These are phyloP conservation scores for Trichoderma gracile DNA, from an alignment of 2,329 filamentous ascomycete genomes.

Conservation along the genomic window DNA sequence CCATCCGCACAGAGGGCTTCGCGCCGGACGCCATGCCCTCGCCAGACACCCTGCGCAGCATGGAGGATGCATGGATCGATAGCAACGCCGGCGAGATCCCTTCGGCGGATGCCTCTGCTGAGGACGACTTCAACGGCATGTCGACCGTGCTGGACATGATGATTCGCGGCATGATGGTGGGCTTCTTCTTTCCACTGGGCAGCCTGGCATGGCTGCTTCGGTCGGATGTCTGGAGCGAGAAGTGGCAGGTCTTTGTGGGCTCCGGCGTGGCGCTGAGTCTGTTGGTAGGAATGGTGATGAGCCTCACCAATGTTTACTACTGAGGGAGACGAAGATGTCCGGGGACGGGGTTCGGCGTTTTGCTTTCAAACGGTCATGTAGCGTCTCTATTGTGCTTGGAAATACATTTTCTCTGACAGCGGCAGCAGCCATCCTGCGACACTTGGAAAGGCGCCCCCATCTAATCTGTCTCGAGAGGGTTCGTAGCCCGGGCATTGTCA, in stretches of 20 bases:
- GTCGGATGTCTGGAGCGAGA: conserved; percentile 80
- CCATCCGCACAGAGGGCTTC: conserved; percentile 77
- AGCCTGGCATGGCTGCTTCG: conserved; percentile 82
- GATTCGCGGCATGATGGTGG: conserved; percentile 83
- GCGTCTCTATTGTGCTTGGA: neutral
- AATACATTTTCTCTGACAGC: neutral
- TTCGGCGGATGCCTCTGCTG: conserved; percentile 40
- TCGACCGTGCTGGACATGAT: conserved; percentile 72
- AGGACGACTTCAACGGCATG: conserved; percentile 54
- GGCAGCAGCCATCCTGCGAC: too few species aligned
- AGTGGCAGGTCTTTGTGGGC: conserved; percentile 83
- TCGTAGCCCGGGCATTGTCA: too few species aligned
- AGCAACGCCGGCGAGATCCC: conserved; percentile 52
- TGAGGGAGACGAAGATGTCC: neutral
- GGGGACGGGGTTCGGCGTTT: neutral
- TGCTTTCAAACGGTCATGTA: neutral
- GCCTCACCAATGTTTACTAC: conserved; percentile 39
- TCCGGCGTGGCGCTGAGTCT: conserved; percentile 81
- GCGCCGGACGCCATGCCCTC: conserved; percentile 89
- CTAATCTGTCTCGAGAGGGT: too few species aligned
- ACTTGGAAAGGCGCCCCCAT: too few species aligned
- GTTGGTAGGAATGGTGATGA: conserved; percentile 68
- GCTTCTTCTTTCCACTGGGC: conserved; percentile 92
- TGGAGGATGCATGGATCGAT: conserved; percentile 94
- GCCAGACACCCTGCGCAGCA: conserved; percentile 68